Conservation (phyloP, 164 flowering plant species). For the Aristolochia fimbriata region DNA sequence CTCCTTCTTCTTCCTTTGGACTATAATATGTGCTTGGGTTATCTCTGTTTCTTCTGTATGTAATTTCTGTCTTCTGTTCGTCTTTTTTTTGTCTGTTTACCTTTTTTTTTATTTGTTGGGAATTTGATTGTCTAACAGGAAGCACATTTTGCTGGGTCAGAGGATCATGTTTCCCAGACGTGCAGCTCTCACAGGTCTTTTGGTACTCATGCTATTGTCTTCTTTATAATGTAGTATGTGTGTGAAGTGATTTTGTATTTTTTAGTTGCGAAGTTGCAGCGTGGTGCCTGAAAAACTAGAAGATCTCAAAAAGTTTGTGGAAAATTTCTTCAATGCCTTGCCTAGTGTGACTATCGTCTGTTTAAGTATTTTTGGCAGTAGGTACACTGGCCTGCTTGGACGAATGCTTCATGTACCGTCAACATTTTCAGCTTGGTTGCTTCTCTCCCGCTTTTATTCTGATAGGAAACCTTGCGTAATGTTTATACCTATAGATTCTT, state of each 20-base stretch:
- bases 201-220: neutral
- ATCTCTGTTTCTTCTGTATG: no score
- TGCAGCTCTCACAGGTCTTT: constrained; percentile 34
- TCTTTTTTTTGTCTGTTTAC: no score
- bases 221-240: no score
- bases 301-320: constrained; percentile 45
- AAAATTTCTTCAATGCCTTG: constrained; percentile 44
- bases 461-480: constrained; percentile 49
- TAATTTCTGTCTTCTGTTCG: no score
- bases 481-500: constrained; percentile 50
- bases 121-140: constrained; percentile 19
- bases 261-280: constrained; percentile 30
- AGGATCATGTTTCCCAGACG: constrained; percentile 11
- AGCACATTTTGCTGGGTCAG: constrained; percentile 15
- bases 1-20: no score
- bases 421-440: constrained; percentile 51
- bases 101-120: no score
- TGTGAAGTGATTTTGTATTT: no score
- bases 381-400: constrained; percentile 30
- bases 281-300: constrained; percentile 48
- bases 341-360: constrained; percentile 57
- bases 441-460: constrained; percentile 60
- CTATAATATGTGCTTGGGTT: no score
- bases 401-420: constrained; percentile 38
- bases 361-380: constrained; percentile 56